phyloP scores from a whole-genome alignment of 371 early-diverging fungal genomes.

The Mortierella sp. region DNA sequence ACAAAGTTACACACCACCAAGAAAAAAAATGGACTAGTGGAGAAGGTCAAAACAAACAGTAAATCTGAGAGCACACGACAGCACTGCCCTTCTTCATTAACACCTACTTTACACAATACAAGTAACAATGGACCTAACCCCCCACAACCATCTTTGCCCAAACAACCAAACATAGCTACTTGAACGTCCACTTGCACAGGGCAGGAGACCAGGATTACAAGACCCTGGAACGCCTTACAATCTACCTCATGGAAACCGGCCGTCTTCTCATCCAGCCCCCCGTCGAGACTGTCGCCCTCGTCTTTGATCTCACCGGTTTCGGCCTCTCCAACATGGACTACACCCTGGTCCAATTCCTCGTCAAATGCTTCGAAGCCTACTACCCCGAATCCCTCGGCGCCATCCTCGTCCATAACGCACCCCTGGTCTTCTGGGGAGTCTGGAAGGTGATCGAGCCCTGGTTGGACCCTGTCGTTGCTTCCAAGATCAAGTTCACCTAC shows the following conservation, averaged over 20 bases:
- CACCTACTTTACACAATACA: background rate
- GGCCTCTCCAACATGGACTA: conserved; percentile 82
- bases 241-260: conserved; percentile 85
- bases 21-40: background rate
- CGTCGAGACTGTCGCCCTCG: conserved; percentile 73
- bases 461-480: conserved; percentile 87
- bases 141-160: background rate
- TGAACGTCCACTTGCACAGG: conserved; percentile 66
- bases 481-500: conserved; percentile 84
- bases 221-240: conserved; percentile 68
- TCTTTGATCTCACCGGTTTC: conserved; percentile 87
- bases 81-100: background rate
- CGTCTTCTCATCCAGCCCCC: conserved; percentile 76
- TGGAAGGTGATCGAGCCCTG: conserved; percentile 80
- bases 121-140: no score
- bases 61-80: background rate
- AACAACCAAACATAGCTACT: conserved; percentile 56
- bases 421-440: conserved; percentile 88
- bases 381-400: conserved; percentile 91
- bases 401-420: conserved; percentile 84
- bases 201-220: conserved; percentile 65
- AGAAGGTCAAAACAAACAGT: background rate
- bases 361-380: conserved; percentile 85
- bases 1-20: background rate
- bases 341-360: conserved; percentile 83